A percentile compares a stretch with the other conserved stretches of the same genome.
phyloP scores from a whole-genome alignment of 345 rosid genomes.

The Brassica carinata region DNA sequence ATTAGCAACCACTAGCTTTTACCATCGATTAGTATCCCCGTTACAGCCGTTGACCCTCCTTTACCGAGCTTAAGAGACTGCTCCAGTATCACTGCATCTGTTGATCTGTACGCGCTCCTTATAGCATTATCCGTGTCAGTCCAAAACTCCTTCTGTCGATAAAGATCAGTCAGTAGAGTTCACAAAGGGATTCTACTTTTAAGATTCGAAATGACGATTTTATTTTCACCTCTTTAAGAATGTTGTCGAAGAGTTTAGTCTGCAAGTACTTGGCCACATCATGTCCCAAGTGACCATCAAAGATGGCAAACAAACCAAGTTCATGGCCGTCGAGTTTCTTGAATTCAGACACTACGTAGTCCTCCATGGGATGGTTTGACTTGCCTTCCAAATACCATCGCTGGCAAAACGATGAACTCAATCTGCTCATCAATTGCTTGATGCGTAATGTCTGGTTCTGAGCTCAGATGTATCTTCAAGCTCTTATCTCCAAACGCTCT shows the following conservation, averaged over 20 bases:
- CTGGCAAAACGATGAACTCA: constrained; percentile 28
- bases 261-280: no score
- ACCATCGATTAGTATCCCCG: background rate
- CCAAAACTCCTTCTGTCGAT: constrained; percentile 2
- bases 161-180: background rate
- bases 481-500: constrained; percentile 91
- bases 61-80: constrained; percentile 3
- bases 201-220: no score
- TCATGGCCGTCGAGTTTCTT: no score
- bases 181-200: background rate
- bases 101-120: constrained; percentile 1
- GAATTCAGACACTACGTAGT: no score
- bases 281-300: no score
- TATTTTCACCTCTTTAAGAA: no score
- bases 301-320: no score
- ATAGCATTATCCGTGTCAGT: background rate
- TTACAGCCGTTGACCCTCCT: constrained; percentile 4
- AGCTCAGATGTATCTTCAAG: constrained; percentile 82
- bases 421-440: constrained; percentile 48
- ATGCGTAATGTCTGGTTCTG: constrained; percentile 65
- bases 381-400: constrained; percentile 95
- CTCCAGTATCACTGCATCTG: background rate
- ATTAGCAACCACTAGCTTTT: background rate
- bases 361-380: no score
- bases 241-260: no score